A percentile compares a stretch with the other conserved stretches of the same genome.
These are phyloP conservation scores for Pistacia integerrima DNA, from an alignment of 345 rosid genomes.

Conservation along the genomic window DNA sequence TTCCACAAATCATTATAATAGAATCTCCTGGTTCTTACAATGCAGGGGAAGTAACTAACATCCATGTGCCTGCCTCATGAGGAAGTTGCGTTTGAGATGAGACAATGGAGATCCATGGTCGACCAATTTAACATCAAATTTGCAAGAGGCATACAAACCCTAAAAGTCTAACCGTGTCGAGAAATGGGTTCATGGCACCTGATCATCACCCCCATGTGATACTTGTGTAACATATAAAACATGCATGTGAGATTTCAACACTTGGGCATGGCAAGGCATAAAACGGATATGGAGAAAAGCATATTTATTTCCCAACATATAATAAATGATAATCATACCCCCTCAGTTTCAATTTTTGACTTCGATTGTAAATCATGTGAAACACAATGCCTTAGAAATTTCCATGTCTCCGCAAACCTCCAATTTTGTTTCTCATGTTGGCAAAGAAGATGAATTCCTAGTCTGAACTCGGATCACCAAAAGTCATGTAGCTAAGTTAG, in stretches of 20 bases:
- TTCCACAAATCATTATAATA: too few species aligned
- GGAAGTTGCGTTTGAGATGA: background rate
- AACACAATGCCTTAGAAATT: too few species aligned
- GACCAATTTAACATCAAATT: background rate
- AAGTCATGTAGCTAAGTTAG: too few species aligned
- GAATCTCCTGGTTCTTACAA: too few species aligned
- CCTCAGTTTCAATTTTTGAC: background rate
- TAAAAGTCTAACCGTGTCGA: background rate
- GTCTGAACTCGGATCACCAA: background rate
- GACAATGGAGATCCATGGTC: background rate
- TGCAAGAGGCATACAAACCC: background rate
- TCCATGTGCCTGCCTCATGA: too few species aligned
- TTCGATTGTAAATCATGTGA: too few species aligned
- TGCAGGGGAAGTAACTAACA: too few species aligned
- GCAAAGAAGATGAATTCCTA: constrained; percentile 13
- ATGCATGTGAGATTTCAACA: constrained; percentile 8
- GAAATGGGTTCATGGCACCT: background rate
- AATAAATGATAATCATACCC: background rate
- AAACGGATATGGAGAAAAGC: background rate
- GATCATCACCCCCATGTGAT: constrained; percentile 20
- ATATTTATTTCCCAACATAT: background rate
- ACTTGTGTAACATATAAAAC: background rate
- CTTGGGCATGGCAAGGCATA: background rate
- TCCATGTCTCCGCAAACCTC: too few species aligned
- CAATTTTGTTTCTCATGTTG: too few species aligned